A percentile compares a stretch with the other conserved stretches of the same genome.
Conservation (phyloP, 805 yeast genomes). For the Schwanniomyces occidentalis region DNA sequence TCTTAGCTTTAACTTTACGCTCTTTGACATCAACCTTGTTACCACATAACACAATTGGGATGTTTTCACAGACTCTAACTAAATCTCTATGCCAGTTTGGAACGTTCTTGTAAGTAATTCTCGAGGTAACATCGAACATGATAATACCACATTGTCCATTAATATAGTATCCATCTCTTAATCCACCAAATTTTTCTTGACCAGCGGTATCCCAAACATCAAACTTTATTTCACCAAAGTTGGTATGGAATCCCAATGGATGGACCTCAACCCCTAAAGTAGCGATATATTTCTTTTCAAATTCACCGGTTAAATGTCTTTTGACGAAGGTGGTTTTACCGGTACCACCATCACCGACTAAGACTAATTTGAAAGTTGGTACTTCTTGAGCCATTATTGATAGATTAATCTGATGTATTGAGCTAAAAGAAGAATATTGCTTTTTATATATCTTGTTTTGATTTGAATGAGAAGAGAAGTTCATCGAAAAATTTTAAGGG, state of each 20-base stretch:
- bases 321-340: conserved; percentile 99
- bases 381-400: conserved; percentile 69
- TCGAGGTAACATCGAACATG: conserved; percentile 99
- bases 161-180: conserved; percentile 99
- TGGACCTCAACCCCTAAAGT: conserved; percentile 99
- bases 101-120: conserved; percentile 99
- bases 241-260: conserved; percentile 97
- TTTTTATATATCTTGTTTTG: conserved; percentile 5
- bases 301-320: conserved; percentile 99
- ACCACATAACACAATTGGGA: conserved; percentile 98
- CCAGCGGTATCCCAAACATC: conserved; percentile 99
- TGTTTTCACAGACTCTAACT: conserved; percentile 99
- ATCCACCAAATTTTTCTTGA: conserved; percentile 99
- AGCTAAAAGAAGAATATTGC: background rate
- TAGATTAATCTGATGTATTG: background rate
- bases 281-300: conserved; percentile 98
- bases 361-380: conserved; percentile 96
- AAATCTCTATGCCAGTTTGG: conserved; percentile 99
- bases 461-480: conserved; percentile 4
- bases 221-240: conserved; percentile 97
- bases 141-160: conserved; percentile 99
- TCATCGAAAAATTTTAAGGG: conserved; percentile 6
- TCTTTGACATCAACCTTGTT: conserved; percentile 99
- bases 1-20: conserved; percentile 99
- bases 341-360: conserved; percentile 99